Conservation (phyloP, 2,329 filamentous ascomycete genomes). For the Monosporascus sp. region DNA sequence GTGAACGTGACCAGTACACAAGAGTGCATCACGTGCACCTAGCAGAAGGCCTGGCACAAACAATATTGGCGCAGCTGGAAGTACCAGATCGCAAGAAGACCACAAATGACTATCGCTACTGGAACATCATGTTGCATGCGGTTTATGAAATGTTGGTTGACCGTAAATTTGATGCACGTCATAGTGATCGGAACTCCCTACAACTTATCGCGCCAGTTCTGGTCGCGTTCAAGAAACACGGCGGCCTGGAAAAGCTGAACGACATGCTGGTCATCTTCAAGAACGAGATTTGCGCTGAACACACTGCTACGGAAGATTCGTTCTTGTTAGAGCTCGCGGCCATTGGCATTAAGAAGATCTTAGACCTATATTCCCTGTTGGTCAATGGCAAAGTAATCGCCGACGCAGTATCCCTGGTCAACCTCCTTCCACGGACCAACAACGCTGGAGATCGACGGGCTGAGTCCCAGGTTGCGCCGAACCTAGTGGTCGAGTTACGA, state of each 20-base stretch:
- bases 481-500: constrained; percentile 83
- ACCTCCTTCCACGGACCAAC: constrained; percentile 31
- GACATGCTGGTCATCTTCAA: constrained; percentile 67
- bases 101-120: constrained; percentile 69
- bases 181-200: constrained; percentile 42
- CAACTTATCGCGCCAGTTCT: constrained; percentile 72
- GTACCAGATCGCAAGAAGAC: constrained; percentile 40
- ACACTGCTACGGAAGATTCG: constrained; percentile 36
- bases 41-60: constrained; percentile 64
- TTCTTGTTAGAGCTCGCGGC: constrained; percentile 45
- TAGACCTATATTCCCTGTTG: constrained; percentile 74
- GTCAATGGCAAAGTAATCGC: constrained; percentile 72
- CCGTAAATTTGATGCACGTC: constrained; percentile 39
- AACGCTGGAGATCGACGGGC: constrained; percentile 38
- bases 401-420: constrained; percentile 64
- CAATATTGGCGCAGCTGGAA: constrained; percentile 63
- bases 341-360: constrained; percentile 70
- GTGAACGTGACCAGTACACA: constrained; percentile 61
- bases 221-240: constrained; percentile 77
- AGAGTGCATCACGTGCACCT: constrained; percentile 51
- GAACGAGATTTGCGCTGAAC: constrained; percentile 43
- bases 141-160: constrained; percentile 78
- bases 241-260: constrained; percentile 71
- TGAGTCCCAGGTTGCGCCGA: constrained; percentile 48
- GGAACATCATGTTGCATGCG: constrained; percentile 74